Evolutionary conservation across 768 basidiomycete genomes (phyloP).

Genomic region (Suillus variegatus): DNA sequence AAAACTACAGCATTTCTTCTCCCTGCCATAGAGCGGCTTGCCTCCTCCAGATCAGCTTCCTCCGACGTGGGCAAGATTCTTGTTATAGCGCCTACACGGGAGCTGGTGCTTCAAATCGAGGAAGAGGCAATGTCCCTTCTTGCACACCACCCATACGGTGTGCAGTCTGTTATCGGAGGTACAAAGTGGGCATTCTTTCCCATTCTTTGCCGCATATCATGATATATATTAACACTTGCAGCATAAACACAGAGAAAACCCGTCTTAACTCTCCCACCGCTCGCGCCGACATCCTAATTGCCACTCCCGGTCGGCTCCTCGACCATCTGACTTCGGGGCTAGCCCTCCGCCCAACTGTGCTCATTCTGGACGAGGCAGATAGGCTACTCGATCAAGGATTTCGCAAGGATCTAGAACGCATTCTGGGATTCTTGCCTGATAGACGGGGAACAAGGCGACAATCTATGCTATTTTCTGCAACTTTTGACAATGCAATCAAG

Average conservation of each 20-base stretch:
- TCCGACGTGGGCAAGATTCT: constrained; percentile 38
- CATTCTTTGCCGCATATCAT: neutral
- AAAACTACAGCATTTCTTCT: constrained; percentile 78
- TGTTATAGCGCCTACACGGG: constrained; percentile 73
- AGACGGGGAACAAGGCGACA: constrained; percentile 56
- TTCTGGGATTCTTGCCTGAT: constrained; percentile 45
- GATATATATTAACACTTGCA: constrained; percentile 18
- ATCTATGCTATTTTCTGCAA: constrained; percentile 73
- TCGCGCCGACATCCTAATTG: constrained; percentile 59
- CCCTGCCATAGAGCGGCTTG: constrained; percentile 71
- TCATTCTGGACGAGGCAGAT: constrained; percentile 78
- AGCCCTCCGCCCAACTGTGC: constrained; percentile 1
- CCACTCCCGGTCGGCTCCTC: constrained; percentile 74
- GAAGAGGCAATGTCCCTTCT: constrained; percentile 59
- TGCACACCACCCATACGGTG: constrained; percentile 40
- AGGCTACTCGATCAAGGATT: constrained; percentile 76
- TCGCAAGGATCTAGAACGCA: constrained; percentile 64
- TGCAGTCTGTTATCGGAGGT: constrained; percentile 56
- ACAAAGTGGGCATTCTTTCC: constrained; percentile 39
- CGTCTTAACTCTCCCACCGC: constrained; percentile 21
- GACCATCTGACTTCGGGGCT: constrained; percentile 52
- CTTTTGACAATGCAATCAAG: constrained; percentile 69
- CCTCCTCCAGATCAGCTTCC: constrained; percentile 38
- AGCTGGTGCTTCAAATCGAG: constrained; percentile 67
- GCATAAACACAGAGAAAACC: constrained; percentile 27